Percentiles rank a stretch among this genome's conserved stretches.
Conservation (phyloP, 139 green algal species). For the Dunaliella primolecta region DNA sequence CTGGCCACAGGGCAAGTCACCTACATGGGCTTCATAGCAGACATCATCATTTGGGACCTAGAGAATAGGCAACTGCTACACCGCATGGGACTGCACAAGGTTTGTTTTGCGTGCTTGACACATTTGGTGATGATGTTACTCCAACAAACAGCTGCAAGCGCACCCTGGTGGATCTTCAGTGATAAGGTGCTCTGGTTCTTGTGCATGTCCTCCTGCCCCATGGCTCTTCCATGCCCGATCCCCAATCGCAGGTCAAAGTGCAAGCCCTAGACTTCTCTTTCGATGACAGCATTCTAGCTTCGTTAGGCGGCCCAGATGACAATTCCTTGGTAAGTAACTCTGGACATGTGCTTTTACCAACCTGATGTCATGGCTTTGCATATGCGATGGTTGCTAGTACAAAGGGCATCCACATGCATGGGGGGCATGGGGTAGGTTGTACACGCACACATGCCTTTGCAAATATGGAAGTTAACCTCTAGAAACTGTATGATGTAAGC, state of each 20-base stretch:
- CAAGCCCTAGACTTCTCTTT: slow-evolving; percentile 69
- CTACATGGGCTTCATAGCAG: slow-evolving; percentile 81
- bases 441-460: no score
- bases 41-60: slow-evolving; percentile 87
- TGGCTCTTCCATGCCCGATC: no score
- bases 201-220: background rate
- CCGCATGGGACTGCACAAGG: slow-evolving; percentile 79
- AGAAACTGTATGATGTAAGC: no score
- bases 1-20: slow-evolving; percentile 79
- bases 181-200: background rate
- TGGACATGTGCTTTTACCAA: no score
- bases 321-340: slow-evolving; percentile 67
- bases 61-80: slow-evolving; percentile 58
- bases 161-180: background rate
- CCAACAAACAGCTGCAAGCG: background rate
- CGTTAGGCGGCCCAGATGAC: slow-evolving; percentile 81
- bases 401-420: no score
- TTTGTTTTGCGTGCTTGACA: slow-evolving; percentile 23
- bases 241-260: slow-evolving; percentile 66
- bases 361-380: no score
- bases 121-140: background rate
- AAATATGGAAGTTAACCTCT: no score
- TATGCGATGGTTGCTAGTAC: no score
- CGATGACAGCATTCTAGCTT: slow-evolving; percentile 69
- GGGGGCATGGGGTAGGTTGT: no score